Base-by-base conservation (phyloP, 1,139 yeast genomes). In the Torulaspora pretoriensis region DNA sequence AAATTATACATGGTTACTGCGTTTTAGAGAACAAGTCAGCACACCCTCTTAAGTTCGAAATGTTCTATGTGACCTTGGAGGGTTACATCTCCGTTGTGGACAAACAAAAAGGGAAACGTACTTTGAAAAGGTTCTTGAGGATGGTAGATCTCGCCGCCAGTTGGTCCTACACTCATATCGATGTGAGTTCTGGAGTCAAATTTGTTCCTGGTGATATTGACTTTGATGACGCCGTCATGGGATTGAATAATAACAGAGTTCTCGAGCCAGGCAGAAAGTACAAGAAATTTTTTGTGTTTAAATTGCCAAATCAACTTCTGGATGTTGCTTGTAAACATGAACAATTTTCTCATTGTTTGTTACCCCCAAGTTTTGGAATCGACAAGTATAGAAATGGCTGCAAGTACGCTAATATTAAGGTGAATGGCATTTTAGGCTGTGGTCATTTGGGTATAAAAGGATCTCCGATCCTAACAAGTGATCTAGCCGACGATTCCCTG, bases 291-390 rank as follows among this genome's bases (percentile, higher is more conserved):
- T 81, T 82, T 61, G 73, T 79, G 12, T 81, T 82, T 62, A 78
- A 73, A 57, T 72, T 82, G 43, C 89, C 88, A 0, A 67, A 68
- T 29, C 72, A 70, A 46, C 64, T 80, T 27, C 62, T 82, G 33
- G 88, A 81, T 55, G 74, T 72, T 33, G 65, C 72, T 3, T 82
- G 89, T 57, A 68, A 73, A 16, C 78, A 79, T 49, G 73, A 75
- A 23, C 64, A 74, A 14, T 64, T 73, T 22, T 68, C 77, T 1
- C 88, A 82, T 58, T 68, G 75, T 24, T 60, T 75, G 40, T 71
- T 82, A 2, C 88, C 88, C 0, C 87, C 88, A 5, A 72, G 84
- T 12, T 67, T 78, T 60, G 88, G 88, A 4, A 60, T 79, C 3
- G 82, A 78, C 55, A 60, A 63, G 13, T 68, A 75, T 10, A 53